phyloP scores from a whole-genome alignment of 305 asterid species.

The Fraxinus latifolia region DNA sequence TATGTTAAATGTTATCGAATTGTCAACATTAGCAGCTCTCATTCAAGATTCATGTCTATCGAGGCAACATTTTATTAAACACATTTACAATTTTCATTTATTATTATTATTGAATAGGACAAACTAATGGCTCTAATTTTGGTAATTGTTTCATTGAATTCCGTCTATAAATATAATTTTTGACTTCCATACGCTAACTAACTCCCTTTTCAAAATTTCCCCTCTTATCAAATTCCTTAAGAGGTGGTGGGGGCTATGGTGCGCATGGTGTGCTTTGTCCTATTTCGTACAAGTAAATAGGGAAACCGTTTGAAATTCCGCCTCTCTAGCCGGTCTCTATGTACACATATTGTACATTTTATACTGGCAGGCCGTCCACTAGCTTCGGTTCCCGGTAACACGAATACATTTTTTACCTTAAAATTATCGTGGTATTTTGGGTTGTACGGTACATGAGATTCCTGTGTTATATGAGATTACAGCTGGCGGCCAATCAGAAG shows the following conservation, averaged over 20 bases:
- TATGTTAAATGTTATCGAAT: neutral
- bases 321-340: constrained; percentile 31
- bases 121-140: neutral
- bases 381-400: constrained; percentile 40
- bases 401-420: neutral
- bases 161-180: neutral
- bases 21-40: neutral
- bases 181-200: neutral
- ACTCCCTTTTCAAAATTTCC: neutral
- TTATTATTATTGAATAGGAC: neutral
- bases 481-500: constrained; percentile 24
- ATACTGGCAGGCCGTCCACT: constrained; percentile 26
- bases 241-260: neutral
- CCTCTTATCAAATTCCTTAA: neutral
- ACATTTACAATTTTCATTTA: neutral
- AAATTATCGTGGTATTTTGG: constrained; percentile 17
- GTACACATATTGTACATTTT: constrained; percentile 14
- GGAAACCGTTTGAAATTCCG: constrained; percentile 18
- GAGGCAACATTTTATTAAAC: neutral
- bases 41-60: neutral
- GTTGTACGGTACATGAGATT: constrained; percentile 23
- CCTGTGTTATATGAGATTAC: constrained; percentile 8
- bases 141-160: neutral
- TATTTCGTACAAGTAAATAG: neutral
- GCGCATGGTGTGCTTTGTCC: neutral